Evolutionary conservation across 2,329 filamentous ascomycete genomes (phyloP).

Genomic region (Aspergillus sp.): DNA sequence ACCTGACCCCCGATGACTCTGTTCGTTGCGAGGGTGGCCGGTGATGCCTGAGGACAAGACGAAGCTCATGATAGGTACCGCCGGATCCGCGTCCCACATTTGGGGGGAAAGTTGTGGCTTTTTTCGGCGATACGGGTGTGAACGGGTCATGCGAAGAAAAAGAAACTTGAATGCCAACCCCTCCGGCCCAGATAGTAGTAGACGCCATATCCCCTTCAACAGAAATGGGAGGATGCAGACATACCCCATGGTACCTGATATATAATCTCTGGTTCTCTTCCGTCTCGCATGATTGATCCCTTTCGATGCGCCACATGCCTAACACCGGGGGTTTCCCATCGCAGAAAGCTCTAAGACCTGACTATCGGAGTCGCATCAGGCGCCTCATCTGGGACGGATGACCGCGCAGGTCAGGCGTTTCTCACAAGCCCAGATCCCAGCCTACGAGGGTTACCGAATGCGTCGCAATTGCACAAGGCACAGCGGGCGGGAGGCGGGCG

Average conservation of each 20-base stretch:
- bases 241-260: constrained; percentile 1
- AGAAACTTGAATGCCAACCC: constrained; percentile 3
- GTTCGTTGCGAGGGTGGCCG: not conserved
- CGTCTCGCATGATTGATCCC: not conserved
- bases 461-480: constrained; percentile 5
- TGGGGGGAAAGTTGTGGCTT: constrained; percentile 22
- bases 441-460: constrained; percentile 1
- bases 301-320: not conserved
- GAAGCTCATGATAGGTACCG: constrained; percentile 30
- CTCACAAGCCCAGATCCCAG: not conserved
- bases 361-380: not conserved
- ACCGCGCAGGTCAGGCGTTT: not conserved
- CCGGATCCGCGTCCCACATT: constrained; percentile 32
- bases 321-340: not conserved
- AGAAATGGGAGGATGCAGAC: not conserved
- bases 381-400: not conserved
- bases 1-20: not conserved
- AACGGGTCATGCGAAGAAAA: constrained; percentile 17
- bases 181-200: not conserved
- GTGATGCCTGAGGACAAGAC: constrained; percentile 17
- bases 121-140: constrained; percentile 24
- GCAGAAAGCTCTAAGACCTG: not conserved
- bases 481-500: constrained; percentile 1
- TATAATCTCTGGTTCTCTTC: constrained; percentile 1
- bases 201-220: not conserved